Conservation (phyloP, 2,329 filamentous ascomycete species). For the Fusarium tjaetaba region DNA sequence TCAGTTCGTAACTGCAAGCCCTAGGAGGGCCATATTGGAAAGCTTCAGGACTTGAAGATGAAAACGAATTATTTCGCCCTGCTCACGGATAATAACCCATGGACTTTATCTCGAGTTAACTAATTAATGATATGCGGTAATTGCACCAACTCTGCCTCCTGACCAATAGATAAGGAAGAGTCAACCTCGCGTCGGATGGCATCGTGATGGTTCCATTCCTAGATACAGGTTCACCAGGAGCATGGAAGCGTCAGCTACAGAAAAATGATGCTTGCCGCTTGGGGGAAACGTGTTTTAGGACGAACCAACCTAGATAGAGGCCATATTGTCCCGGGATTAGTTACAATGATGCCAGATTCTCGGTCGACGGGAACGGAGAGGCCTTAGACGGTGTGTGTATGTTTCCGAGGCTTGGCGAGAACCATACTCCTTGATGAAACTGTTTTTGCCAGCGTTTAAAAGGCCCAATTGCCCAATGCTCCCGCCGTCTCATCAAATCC, state of each 20-base stretch:
- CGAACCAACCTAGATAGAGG: neutral
- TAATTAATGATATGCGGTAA: neutral
- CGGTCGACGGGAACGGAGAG: neutral
- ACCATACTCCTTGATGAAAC: neutral
- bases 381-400: neutral
- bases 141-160: neutral
- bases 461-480: neutral
- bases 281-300: neutral
- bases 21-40: neutral
- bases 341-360: neutral
- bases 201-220: neutral
- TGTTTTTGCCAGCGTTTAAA: neutral
- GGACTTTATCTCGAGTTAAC: neutral
- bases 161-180: slow-evolving; percentile 17
- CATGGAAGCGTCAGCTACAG: neutral
- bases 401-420: neutral
- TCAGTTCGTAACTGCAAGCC: slow-evolving; percentile 4
- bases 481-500: neutral
- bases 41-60: slow-evolving; percentile 3
- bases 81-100: slow-evolving; percentile 6
- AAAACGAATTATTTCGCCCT: neutral
- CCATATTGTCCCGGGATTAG: neutral
- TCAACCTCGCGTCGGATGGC: neutral
- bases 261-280: neutral
- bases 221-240: neutral